phyloP scores from a whole-genome alignment of 768 basidiomycete species.

The Tulasnella sp. region DNA sequence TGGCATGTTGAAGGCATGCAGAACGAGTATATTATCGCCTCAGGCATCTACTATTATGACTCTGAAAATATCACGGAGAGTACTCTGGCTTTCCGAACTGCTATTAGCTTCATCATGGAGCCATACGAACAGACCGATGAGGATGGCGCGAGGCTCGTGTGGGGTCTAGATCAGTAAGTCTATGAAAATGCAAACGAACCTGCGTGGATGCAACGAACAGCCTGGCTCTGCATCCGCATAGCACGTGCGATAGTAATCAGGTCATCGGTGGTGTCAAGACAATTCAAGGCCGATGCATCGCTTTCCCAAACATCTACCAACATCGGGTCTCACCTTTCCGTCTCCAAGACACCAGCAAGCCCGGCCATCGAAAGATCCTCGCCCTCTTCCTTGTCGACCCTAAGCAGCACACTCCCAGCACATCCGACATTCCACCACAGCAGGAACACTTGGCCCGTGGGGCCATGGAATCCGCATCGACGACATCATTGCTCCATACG shows the following conservation, averaged over 20 bases:
- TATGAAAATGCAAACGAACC: no score
- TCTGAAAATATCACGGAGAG: constrained; percentile 13
- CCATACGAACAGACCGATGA: constrained; percentile 7
- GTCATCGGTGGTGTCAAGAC: constrained; percentile 34
- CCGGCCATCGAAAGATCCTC: constrained; percentile 37
- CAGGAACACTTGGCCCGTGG: constrained; percentile 37
- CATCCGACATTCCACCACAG: constrained; percentile 40
- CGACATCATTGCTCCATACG: not conserved
- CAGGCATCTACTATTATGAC: not conserved
- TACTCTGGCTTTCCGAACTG: constrained; percentile 1
- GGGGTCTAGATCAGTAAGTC: not conserved
- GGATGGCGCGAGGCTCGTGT: not conserved
- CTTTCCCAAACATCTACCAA: constrained; percentile 52
- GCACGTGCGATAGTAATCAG: constrained; percentile 26
- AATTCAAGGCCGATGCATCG: constrained; percentile 31
- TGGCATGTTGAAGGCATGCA: constrained; percentile 43
- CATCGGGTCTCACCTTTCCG: constrained; percentile 33
- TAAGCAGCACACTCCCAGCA: constrained; percentile 32
- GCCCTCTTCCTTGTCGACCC: constrained; percentile 41
- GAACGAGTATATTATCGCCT: not conserved
- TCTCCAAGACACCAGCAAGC: constrained; percentile 33
- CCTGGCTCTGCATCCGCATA: not conserved
- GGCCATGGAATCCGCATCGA: constrained; percentile 23
- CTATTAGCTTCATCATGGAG: not conserved
- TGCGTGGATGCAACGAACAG: no score